Evolutionary conservation across 805 yeast genomes (phyloP).

Genomic region (Kodamaea sagamina): DNA sequence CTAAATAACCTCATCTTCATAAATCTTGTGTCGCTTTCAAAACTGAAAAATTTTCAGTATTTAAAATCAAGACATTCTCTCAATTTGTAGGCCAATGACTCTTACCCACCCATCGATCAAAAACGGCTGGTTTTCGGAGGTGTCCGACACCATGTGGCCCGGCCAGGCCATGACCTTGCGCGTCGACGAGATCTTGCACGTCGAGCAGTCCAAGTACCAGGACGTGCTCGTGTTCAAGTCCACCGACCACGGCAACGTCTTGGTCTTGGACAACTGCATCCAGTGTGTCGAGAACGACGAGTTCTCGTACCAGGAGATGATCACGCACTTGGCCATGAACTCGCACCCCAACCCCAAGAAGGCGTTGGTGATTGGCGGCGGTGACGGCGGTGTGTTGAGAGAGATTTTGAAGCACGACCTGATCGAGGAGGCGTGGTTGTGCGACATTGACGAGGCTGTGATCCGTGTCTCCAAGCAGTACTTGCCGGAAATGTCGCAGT

Average conservation of each 20-base stretch:
- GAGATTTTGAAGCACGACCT: slow-evolving; percentile 87
- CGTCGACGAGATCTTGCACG: slow-evolving; percentile 84
- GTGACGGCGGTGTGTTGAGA: slow-evolving; percentile 97
- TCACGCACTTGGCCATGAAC: slow-evolving; percentile 88
- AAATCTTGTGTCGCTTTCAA: not conserved
- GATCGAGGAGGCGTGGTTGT: slow-evolving; percentile 85
- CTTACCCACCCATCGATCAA: slow-evolving; percentile 58
- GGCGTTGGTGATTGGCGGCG: slow-evolving; percentile 96
- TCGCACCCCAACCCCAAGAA: slow-evolving; percentile 93
- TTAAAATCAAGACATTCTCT: slow-evolving; percentile 22
- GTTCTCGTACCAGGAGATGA: slow-evolving; percentile 98
- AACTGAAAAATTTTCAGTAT: slow-evolving; percentile 12
- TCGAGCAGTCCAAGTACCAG: slow-evolving; percentile 85
- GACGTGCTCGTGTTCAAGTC: slow-evolving; percentile 93
- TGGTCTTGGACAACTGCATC: slow-evolving; percentile 91
- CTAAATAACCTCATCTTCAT: too few relatives aligned
- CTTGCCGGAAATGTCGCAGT: slow-evolving; percentile 83
- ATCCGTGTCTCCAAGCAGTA: slow-evolving; percentile 82
- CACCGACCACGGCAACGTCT: slow-evolving; percentile 90
- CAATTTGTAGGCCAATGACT: slow-evolving; percentile 1
- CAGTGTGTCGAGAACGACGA: slow-evolving; percentile 98
- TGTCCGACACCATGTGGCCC: slow-evolving; percentile 96
- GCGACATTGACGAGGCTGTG: slow-evolving; percentile 95
- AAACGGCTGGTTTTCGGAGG: slow-evolving; percentile 97
- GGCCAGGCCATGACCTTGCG: slow-evolving; percentile 95